Evolutionary conservation across 805 yeast genomes (phyloP), one percentile per base, ranked within the genome.

Genomic region (Vanderwaltozyma yarrowii): DNA sequence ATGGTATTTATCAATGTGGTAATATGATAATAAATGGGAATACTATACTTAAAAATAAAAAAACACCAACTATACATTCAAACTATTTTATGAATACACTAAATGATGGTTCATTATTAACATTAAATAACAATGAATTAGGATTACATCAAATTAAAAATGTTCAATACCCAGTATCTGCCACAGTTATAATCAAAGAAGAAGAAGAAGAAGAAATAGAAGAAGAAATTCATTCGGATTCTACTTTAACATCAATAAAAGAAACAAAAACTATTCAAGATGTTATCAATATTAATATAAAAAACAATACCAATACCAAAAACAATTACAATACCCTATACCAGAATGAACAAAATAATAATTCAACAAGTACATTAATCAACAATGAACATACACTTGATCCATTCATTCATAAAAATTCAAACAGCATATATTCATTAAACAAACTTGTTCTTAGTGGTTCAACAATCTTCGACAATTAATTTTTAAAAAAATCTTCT

Each of bases 81-180:
- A 38, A 18, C 13, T 16, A 39, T 5, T 42, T 44, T 14, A 37
- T 51, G 35, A 44, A 43, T 10, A 38, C 45, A 24, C 28, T 42
- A 16, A 24, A 33, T 13, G 44, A 47, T 31, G 52, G 52, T 12
- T 44, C 49, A 13, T 35, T 43, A 17, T 15, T 43, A n/a, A 42
- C 51, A 11, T 34, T 45, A 7, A 29, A 30, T 10, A 26, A 36
- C 13, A 39, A 42, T 37, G 61, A 57, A 36, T 35, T 57, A 4
- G 52, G 61, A 16, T 19, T 47, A 14, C 59, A 54, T 36, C 39
- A 46, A 15, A 43, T 56, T 14, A 33, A 47, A 23, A 46, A 53
- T 14, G 48, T 53, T 2, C 37, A 46, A 25, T 45, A 42, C 37
- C 15, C 46, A 24, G 24, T 16, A 3, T 11, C 15, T 25, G 13